A percentile compares a stretch with the other conserved stretches of the same genome.
These are phyloP conservation scores for Hypoxylon sp. DNA, from an alignment of 2,329 filamentous ascomycete species.

Conservation along the genomic window DNA sequence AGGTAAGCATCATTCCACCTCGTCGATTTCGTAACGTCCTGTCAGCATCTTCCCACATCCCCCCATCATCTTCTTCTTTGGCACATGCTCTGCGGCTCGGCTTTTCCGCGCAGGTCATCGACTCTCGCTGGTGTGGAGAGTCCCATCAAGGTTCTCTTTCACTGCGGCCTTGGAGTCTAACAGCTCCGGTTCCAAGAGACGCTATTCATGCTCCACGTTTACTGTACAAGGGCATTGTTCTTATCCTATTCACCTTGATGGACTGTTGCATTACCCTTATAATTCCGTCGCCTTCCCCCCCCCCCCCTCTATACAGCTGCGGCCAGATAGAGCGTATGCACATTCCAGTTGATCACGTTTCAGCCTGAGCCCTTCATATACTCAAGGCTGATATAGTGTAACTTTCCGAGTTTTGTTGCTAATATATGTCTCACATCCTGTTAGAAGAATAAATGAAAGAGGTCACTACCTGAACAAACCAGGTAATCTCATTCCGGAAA, in stretches of 20 bases:
- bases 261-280: not conserved
- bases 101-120: not conserved
- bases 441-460: conserved; percentile 10
- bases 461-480: not conserved
- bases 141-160: conserved; percentile 34
- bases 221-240: conserved; percentile 19
- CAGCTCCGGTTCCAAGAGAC: conserved; percentile 8
- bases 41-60: too few species aligned
- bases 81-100: conserved; percentile 2
- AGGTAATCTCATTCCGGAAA: not conserved
- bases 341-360: conserved; percentile 13
- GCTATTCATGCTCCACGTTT: conserved; percentile 1
- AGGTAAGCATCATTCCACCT: conserved; percentile 20
- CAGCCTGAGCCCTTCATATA: conserved; percentile 14
- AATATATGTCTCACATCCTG: not conserved
- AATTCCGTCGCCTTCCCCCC: conserved; percentile 2
- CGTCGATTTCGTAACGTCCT: not conserved
- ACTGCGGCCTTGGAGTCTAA: conserved; percentile 11
- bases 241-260: conserved; percentile 12
- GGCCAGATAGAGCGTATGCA: conserved; percentile 5
- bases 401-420: not conserved
- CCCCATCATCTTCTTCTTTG: not conserved
- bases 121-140: not conserved
- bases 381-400: conserved; percentile 1
- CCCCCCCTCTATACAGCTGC: not conserved